A percentile compares a stretch with the other conserved stretches of the same genome.
Conservation (phyloP, 495 filamentous ascomycete species). For the Articulospora tetracladia region DNA sequence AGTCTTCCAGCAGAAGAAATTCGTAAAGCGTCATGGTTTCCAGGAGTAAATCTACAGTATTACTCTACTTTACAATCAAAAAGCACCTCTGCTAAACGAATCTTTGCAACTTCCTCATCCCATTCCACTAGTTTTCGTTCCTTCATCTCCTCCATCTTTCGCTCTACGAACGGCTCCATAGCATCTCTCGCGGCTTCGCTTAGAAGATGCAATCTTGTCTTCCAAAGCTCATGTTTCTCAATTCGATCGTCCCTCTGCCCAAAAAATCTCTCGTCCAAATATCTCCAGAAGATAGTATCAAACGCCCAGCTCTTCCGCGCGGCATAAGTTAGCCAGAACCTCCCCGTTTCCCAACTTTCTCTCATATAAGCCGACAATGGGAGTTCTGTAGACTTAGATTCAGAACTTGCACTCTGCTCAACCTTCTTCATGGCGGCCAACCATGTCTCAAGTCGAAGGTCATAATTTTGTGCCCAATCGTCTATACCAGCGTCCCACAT, state of each 20-base stretch:
- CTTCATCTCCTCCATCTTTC: slow-evolving; percentile 22
- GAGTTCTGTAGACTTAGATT: not conserved
- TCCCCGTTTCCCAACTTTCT: slow-evolving; percentile 29
- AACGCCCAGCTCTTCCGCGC: slow-evolving; percentile 19
- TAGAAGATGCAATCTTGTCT: slow-evolving; percentile 21
- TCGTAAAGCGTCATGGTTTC: no score
- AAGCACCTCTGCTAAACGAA: slow-evolving; percentile 5
- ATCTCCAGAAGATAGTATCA: slow-evolving; percentile 11
- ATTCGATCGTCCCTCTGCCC: not conserved
- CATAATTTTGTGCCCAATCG: slow-evolving; percentile 24
- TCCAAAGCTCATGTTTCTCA: slow-evolving; percentile 11
- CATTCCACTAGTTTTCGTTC: slow-evolving; percentile 20
- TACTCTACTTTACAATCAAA: slow-evolving; percentile 1
- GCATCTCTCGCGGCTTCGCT: slow-evolving; percentile 12
- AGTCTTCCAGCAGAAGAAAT: no score
- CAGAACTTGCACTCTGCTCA: slow-evolving; percentile 12
- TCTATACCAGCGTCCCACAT: slow-evolving; percentile 31
- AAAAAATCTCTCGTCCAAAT: slow-evolving; percentile 14
- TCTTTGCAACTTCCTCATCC: slow-evolving; percentile 16
- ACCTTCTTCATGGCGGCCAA: slow-evolving; percentile 27
- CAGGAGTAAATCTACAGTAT: no score
- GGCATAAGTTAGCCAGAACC: slow-evolving; percentile 30
- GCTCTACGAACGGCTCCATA: slow-evolving; percentile 25
- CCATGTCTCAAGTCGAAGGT: slow-evolving; percentile 25
- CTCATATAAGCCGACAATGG: slow-evolving; percentile 23